Conservation (phyloP, 805 yeast genomes). For the Yarrowia osloensis region DNA sequence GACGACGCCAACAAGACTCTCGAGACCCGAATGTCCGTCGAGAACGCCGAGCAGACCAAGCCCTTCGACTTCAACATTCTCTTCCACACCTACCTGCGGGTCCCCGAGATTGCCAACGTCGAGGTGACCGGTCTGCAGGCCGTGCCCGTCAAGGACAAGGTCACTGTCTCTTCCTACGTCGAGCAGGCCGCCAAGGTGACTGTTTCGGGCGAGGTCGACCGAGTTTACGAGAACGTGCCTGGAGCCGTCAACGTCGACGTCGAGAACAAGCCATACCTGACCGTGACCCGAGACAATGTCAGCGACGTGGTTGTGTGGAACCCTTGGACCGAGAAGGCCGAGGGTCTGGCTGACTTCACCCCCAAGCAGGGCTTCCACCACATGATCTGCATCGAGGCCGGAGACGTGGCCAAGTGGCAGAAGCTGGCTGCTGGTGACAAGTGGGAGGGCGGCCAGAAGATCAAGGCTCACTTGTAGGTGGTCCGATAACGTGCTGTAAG, state of each 20-base stretch:
- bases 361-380: conserved; percentile 81
- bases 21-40: conserved; percentile 71
- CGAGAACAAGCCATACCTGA: conserved; percentile 68
- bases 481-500: too few species aligned
- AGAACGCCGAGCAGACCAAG: conserved; percentile 59
- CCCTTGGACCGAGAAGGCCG: conserved; percentile 89
- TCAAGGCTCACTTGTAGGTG: conserved; percentile 38
- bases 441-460: conserved; percentile 72
- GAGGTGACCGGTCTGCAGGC: conserved; percentile 79
- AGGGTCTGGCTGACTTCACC: conserved; percentile 80
- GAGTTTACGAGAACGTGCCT: conserved; percentile 67
- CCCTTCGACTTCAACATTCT: conserved; percentile 87
- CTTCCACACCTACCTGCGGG: conserved; percentile 84
- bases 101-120: conserved; percentile 75
- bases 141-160: conserved; percentile 71
- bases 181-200: conserved; percentile 40
- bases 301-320: conserved; percentile 90
- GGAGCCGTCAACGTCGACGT: conserved; percentile 65
- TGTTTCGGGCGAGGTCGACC: conserved; percentile 65
- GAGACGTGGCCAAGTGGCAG: conserved; percentile 72
- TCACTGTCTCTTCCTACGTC: conserved; percentile 52
- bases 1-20: conserved; percentile 52
- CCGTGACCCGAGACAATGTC: conserved; percentile 63
- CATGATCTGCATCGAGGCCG: conserved; percentile 96
- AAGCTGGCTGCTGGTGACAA: conserved; percentile 65